Conservation (phyloP, 306 rosid genomes). For the cucumber (Cucumis sativus) region Cucumber_9930_V3 NC_026658.2:13711001-13711500, state of each 20-base stretch:
- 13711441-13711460: slow-evolving; percentile 93
- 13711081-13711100: neutral
- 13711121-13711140: slow-evolving; percentile 35
- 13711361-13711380: slow-evolving; percentile 2
- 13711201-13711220: slow-evolving; percentile 47
- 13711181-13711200: slow-evolving; percentile 96
- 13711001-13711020: no score
- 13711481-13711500: slow-evolving; percentile 84
- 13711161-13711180: slow-evolving; percentile 73
- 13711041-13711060: no score
- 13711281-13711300: neutral
- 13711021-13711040: no score
- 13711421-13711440: slow-evolving; percentile 97
- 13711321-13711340: neutral
- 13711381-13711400: slow-evolving; percentile 41
- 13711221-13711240: neutral
- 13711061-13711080: no score
- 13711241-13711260: neutral
- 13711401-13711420: slow-evolving; percentile 94
- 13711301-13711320: neutral
- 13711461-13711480: slow-evolving; percentile 91
- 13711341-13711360: neutral
- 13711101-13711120: slow-evolving; percentile 1
- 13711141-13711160: slow-evolving; percentile 76
- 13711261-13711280: neutral